phyloP scores from a whole-genome alignment of 257 asterid genomes.

The Lantana camara region DNA sequence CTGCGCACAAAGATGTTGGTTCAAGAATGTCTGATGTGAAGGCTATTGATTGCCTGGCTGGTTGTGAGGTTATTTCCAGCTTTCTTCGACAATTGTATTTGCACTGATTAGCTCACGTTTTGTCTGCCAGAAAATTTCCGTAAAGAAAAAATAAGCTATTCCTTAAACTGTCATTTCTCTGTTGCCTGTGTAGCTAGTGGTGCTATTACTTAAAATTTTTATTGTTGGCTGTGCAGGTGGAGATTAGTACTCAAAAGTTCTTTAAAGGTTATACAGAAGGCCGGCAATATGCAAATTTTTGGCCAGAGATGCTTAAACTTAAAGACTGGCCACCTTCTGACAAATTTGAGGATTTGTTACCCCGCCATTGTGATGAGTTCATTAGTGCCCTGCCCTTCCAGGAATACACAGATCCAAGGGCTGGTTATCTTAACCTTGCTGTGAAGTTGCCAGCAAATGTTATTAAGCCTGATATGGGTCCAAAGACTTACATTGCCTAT shows the following conservation, averaged over 20 bases:
- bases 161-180: background rate
- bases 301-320: slow-evolving; percentile 99
- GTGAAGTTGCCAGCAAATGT: slow-evolving; percentile 67
- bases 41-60: slow-evolving; percentile 88
- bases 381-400: slow-evolving; percentile 83
- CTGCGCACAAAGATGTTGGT: slow-evolving; percentile 52
- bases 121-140: background rate
- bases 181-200: slow-evolving; percentile 15
- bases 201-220: slow-evolving; percentile 18
- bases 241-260: slow-evolving; percentile 63
- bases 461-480: slow-evolving; percentile 92
- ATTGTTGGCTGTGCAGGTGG: slow-evolving; percentile 52
- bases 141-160: no score
- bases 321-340: slow-evolving; percentile 98
- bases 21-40: slow-evolving; percentile 67
- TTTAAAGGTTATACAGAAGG: slow-evolving; percentile 83
- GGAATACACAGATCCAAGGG: slow-evolving; percentile 84
- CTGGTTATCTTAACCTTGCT: slow-evolving; percentile 82
- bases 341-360: slow-evolving; percentile 81
- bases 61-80: slow-evolving; percentile 69
- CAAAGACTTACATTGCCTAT: slow-evolving; percentile 93
- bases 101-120: slow-evolving; percentile 1
- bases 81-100: slow-evolving; percentile 13
- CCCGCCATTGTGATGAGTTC: slow-evolving; percentile 95
- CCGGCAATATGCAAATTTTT: slow-evolving; percentile 62